These are phyloP conservation scores for Rhodomyrtus tomentosa DNA, from an alignment of 345 rosid genomes.

Conservation along the genomic window DNA sequence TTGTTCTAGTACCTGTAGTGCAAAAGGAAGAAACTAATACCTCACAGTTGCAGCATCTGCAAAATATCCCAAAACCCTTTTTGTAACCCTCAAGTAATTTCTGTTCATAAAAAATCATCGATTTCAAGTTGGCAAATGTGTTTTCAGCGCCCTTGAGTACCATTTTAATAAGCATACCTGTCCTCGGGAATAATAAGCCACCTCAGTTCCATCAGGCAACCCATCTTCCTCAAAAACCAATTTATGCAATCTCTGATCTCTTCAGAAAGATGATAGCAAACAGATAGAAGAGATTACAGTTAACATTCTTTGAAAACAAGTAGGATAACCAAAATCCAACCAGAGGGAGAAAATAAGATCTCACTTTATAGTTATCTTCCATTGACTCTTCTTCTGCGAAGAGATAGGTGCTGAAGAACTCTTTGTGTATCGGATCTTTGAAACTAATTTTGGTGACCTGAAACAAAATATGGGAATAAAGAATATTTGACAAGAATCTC, in stretches of 20 bases:
- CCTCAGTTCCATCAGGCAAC: constrained; percentile 96
- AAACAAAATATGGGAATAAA: constrained; percentile 5
- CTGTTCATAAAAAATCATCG: constrained; percentile 33
- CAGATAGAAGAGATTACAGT: not conserved
- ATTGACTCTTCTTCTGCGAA: constrained; percentile 19
- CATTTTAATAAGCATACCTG: constrained; percentile 39
- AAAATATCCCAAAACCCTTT: constrained; percentile 70
- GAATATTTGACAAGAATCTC: not conserved
- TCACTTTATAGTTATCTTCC: constrained; percentile 22
- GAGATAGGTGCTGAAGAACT: constrained; percentile 17
- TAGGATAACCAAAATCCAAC: not conserved
- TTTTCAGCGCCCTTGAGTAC: constrained; percentile 11
- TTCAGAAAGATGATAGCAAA: constrained; percentile 11
- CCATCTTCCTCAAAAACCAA: constrained; percentile 77
- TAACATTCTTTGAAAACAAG: not conserved
- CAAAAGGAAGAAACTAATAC: constrained; percentile 22
- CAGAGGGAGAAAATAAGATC: not conserved
- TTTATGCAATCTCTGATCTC: constrained; percentile 82
- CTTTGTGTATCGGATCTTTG: constrained; percentile 16
- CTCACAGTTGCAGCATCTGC: constrained; percentile 88
- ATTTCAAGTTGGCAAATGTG: not conserved
- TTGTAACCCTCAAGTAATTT: constrained; percentile 87
- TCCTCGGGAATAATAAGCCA: constrained; percentile 87
- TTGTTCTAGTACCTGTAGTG: not conserved
- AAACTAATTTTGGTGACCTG: constrained; percentile 35